Base-by-base conservation (phyloP, 352 stramenopile species). In the Blastocystis sp. region DNA sequence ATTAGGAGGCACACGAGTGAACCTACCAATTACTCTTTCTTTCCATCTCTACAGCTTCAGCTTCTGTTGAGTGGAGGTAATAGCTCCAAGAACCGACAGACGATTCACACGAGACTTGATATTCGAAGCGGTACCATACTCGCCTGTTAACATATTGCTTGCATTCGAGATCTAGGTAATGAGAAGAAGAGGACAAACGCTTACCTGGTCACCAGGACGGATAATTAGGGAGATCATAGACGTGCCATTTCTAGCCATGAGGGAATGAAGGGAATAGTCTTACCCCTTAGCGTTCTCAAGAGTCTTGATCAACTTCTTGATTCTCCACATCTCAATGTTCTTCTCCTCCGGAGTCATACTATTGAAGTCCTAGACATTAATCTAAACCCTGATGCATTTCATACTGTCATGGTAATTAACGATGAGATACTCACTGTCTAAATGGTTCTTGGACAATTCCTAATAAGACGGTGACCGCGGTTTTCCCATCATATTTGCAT, bases 151-250 rank as follows among this genome's bases (percentile, higher is more conserved):
- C 96, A 99, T 99, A 91, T 98, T 98, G 81, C 92, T 93, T 24
- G 98, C 93, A 27, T 95, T 93, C 77, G 93, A 95, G 83, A 99
- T 97, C 90, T 89, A 56, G 9, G n/a, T 4, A 29, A 43, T 54
- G 14, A 71, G 63, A 39, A 80, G 43, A 11, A 14, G 3, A n/a
- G 0, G 27, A 27, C 24, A 21, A 19, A n/a, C 12, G 27, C 85
- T 69, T 43, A 92, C 90, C 91, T 99, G 96, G 89, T 98, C 95
- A 81, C 97, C 97, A 0, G 96, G 96, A 65, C 96, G 96, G 89
- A 99, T 98, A 88, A 99, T 98, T 21, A 99, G 91, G 61, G 95
- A 98, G 89, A 99, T 99, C 96, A 99, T 99, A 89, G 94, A 98
- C 54, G 97, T 99, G 54, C 97, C 97, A 90, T 98, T 99, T 71